Percentiles rank a stretch among this genome's conserved stretches.
Conservation (phyloP, 495 filamentous ascomycete genomes). For the Annulohypoxylon nitens region DNA sequence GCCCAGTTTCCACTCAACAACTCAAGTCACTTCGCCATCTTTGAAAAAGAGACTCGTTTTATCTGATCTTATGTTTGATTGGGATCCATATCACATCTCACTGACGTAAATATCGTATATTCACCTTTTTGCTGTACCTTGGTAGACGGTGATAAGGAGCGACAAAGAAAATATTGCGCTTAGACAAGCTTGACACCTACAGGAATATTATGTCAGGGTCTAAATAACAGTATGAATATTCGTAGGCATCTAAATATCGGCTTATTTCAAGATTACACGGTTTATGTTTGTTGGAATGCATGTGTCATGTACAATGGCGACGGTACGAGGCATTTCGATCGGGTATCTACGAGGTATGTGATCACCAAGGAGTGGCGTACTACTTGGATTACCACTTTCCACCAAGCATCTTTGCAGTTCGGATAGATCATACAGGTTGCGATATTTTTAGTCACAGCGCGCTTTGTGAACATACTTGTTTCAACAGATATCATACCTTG, state of each 20-base stretch:
- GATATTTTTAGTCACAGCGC: not conserved
- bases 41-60: not conserved
- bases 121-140: not conserved
- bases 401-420: not conserved
- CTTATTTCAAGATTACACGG: not conserved
- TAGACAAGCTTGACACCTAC: not conserved
- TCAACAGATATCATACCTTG: not conserved
- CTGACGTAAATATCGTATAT: not conserved
- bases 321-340: not conserved
- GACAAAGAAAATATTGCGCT: not conserved
- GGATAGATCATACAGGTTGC: not conserved
- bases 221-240: not conserved
- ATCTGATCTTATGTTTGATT: constrained; percentile 6
- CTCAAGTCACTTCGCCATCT: constrained; percentile 11
- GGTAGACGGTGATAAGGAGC: constrained; percentile 14
- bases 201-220: not conserved
- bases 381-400: not conserved
- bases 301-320: not conserved
- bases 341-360: not conserved
- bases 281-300: not conserved
- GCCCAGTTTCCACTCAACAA: not conserved
- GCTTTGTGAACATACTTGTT: not conserved
- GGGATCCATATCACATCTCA: not conserved
- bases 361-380: not conserved
- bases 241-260: not conserved